Percentiles rank a stretch among this genome's conserved stretches.
phyloP scores from a whole-genome alignment of 257 asterid species.

The Lantana camara region DNA sequence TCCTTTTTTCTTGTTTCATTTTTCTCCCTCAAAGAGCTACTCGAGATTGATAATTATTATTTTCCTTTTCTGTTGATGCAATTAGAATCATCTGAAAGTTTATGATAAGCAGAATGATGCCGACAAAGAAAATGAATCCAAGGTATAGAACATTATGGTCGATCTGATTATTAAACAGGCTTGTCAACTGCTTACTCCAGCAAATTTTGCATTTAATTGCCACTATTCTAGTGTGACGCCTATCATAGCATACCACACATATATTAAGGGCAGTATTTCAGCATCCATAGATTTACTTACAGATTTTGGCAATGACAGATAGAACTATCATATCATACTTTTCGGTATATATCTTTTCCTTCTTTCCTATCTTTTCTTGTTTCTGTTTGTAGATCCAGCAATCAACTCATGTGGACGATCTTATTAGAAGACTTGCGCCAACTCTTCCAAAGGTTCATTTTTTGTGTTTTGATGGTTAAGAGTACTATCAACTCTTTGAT shows the following conservation, averaged over 20 bases:
- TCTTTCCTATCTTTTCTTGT: conserved; percentile 19
- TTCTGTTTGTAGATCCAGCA: conserved; percentile 47
- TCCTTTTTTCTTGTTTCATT: neutral
- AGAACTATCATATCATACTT: conserved; percentile 9
- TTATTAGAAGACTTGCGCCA: conserved; percentile 56
- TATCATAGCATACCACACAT: neutral
- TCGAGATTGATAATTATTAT: conserved; percentile 12
- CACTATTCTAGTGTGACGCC: conserved; percentile 1
- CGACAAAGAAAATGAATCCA: conserved; percentile 37
- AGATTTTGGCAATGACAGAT: conserved; percentile 20
- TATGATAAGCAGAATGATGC: conserved; percentile 43
- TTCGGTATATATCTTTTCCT: conserved; percentile 11
- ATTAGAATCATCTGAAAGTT: conserved; percentile 47
- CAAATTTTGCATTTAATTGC: conserved; percentile 3
- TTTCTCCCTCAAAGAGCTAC: neutral
- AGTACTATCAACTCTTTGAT: conserved; percentile 26
- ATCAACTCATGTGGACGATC: conserved; percentile 57
- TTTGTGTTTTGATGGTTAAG: conserved; percentile 39
- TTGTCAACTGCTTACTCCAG: conserved; percentile 20
- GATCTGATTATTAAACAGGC: conserved; percentile 11
- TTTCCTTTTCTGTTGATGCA: conserved; percentile 20
- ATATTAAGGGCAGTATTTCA: neutral
- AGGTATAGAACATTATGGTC: conserved; percentile 45
- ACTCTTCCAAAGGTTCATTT: conserved; percentile 68
- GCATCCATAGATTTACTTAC: neutral